A percentile compares a stretch with the other conserved stretches of the same genome.
These are phyloP conservation scores for Plectosphaerella cucumerina DNA, from an alignment of 2,329 filamentous ascomycete genomes.

Conservation along the genomic window DNA sequence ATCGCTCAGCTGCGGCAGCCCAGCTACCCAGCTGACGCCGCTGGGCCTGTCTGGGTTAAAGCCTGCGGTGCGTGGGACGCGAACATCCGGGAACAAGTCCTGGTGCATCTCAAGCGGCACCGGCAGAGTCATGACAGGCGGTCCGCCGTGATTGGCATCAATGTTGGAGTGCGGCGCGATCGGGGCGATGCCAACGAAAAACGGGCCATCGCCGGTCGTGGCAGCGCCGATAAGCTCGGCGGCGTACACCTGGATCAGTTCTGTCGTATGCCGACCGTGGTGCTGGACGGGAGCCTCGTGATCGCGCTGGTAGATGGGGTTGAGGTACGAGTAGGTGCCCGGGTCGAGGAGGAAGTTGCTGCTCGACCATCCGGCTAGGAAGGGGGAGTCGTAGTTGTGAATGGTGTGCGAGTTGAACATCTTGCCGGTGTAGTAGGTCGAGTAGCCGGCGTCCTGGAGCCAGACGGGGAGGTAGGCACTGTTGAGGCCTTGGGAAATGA, in stretches of 20 bases:
- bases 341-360: constrained; percentile 31
- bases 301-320: constrained; percentile 42
- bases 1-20: constrained; percentile 34
- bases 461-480: constrained; percentile 66
- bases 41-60: constrained; percentile 59
- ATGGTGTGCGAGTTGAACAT: constrained; percentile 62
- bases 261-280: constrained; percentile 34
- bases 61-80: constrained; percentile 56
- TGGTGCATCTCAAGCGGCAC: constrained; percentile 57
- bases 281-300: constrained; percentile 24
- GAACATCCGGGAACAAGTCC: constrained; percentile 55
- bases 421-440: constrained; percentile 70
- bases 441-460: constrained; percentile 65
- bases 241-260: constrained; percentile 56
- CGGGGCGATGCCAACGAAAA: constrained; percentile 64
- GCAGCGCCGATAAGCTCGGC: constrained; percentile 58
- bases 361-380: constrained; percentile 54
- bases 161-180: constrained; percentile 63
- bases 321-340: constrained; percentile 36
- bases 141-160: constrained; percentile 13
- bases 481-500: constrained; percentile 61
- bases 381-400: constrained; percentile 56
- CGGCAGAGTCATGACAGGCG: constrained; percentile 24
- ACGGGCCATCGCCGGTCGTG: constrained; percentile 48
- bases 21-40: constrained; percentile 42